phyloP scores from a whole-genome alignment of 2,329 filamentous ascomycete genomes.

The Colletotrichum sp. region DNA sequence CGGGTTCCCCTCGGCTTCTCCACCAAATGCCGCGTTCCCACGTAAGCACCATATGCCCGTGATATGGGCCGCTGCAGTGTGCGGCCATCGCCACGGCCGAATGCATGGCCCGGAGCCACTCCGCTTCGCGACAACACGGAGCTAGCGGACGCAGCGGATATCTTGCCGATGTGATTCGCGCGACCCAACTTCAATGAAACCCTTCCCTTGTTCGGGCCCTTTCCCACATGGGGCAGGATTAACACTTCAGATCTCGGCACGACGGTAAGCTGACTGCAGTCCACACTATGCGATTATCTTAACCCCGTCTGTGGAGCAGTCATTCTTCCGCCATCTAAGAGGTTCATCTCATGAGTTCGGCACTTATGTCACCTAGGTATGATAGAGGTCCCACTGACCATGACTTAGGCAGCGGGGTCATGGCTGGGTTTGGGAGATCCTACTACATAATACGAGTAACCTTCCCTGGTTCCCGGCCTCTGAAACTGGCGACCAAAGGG shows the following conservation, averaged over 20 bases:
- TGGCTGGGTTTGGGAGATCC: not conserved
- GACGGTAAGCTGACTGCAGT: not conserved
- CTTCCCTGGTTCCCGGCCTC: not conserved
- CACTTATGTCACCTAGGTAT: not conserved
- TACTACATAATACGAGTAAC: not conserved
- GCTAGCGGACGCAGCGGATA: not conserved
- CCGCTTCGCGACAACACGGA: not conserved
- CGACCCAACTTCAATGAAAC: not conserved
- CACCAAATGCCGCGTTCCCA: not conserved
- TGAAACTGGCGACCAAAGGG: not conserved
- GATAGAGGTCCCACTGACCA: not conserved
- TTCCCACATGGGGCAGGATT: not conserved
- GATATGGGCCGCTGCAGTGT: not conserved
- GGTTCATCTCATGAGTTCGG: not conserved
- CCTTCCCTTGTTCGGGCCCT: not conserved
- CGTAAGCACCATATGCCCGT: not conserved
- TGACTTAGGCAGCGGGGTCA: not conserved
- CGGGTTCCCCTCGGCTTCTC: not conserved
- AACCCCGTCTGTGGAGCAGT: not conserved
- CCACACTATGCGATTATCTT: not conserved
- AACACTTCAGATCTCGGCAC: not conserved
- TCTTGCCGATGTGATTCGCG: not conserved
- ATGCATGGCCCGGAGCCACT: not conserved
- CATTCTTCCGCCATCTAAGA: not conserved
- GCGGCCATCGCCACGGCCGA: not conserved